Evolutionary conservation across 768 basidiomycete species (phyloP), one percentile per base, ranked within the genome.

Genomic region (Tulasnella sp.): DNA sequence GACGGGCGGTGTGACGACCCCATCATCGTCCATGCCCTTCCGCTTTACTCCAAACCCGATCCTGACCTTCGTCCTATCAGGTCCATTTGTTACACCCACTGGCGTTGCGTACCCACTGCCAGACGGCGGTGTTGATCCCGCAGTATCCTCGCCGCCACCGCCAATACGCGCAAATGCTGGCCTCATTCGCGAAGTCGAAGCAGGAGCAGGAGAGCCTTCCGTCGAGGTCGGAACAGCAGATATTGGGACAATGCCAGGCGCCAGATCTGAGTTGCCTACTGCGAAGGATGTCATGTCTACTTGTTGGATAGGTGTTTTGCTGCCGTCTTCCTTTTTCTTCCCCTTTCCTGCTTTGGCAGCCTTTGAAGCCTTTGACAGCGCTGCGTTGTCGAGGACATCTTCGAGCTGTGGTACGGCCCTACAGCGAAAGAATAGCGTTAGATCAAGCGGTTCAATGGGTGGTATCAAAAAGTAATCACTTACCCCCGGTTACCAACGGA

Each of bases 401-500:
- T 80, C 76, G 3, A 79, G 82, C 72, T 90, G 89, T n/a, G 89
- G 89, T 3, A 91, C 89, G 58, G 89, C 87, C 54, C 89, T 92
- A 61, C 29, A 34, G 9, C 9, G 19, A 60, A 43, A 45, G 43
- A 21, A 51, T 5, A 48, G 61, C 22, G 66, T 60, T 66, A 46
- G 62, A 53, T 56, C 50, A 53, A 61, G 8, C 48, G 15, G 12
- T 1, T 19, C 7, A 11, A 31, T 24, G 38, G 19, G 17, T 22
- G 29, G 25, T 10, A 21, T 3, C 1, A 12, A 19, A 45, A 46
- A 22, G 2, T 24, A 2, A 30, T 48, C 11, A 70, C 85, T 21
- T 69, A 91, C 87, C 89, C 89, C 77, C 88, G 78, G 68, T 92
- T 94, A 63, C 92, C 92, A 41, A 94, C 90, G 1, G 89, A 92